Conservation (phyloP, 2,329 filamentous ascomycete species). For the Seiridium unicorne region DNA sequence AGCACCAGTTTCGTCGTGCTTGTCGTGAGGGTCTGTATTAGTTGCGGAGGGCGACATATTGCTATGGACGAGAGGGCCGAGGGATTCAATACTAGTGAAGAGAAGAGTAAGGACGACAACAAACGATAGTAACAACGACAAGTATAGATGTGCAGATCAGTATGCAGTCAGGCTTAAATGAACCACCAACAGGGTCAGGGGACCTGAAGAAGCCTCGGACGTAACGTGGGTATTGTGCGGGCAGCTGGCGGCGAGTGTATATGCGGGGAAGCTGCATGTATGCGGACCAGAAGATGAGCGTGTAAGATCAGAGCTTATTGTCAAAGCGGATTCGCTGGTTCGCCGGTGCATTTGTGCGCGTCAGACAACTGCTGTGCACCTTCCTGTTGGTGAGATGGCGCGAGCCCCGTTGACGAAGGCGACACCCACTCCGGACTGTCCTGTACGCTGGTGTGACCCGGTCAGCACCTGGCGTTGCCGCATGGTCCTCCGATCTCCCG, state of each 20-base stretch:
- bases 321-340: background rate
- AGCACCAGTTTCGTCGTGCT: background rate
- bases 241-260: too few species aligned
- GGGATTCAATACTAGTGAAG: background rate
- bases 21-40: background rate
- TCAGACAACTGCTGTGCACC: background rate
- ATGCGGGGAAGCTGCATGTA: background rate
- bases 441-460: too few species aligned
- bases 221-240: too few species aligned
- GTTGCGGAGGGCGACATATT: background rate
- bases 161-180: too few species aligned
- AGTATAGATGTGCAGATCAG: too few species aligned
- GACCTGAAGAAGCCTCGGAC: too few species aligned
- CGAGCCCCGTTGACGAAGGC: too few species aligned
- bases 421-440: too few species aligned
- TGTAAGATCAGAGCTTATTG: background rate
- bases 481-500: too few species aligned
- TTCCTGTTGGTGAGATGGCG: too few species aligned
- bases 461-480: too few species aligned
- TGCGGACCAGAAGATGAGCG: background rate
- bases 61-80: background rate
- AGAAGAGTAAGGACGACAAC: background rate
- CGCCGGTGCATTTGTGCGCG: background rate
- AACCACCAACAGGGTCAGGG: too few species aligned
- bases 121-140: background rate